Evolutionary conservation across 176 grass and related monocot species (phyloP).

Genomic region (Rhynchospora pubera): DNA sequence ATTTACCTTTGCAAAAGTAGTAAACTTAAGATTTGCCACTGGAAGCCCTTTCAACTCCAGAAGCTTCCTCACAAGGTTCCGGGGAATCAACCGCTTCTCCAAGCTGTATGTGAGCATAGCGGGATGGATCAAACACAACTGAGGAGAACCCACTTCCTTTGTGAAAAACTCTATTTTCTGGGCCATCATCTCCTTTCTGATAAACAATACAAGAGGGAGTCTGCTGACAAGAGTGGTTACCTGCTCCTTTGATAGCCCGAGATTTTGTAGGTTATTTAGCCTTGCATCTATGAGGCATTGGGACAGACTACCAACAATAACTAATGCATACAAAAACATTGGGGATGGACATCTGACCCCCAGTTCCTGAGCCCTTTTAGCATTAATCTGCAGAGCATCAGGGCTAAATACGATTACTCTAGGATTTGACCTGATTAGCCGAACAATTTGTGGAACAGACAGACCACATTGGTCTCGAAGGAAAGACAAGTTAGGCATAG

Average conservation of each 20-base stretch:
- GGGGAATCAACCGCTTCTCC: slow-evolving; percentile 41
- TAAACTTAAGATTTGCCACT: no score
- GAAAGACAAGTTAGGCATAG: slow-evolving; percentile 32
- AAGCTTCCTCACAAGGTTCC: slow-evolving; percentile 25
- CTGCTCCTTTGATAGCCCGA: not conserved
- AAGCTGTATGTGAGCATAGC: slow-evolving; percentile 46
- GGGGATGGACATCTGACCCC: not conserved
- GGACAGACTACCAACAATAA: not conserved
- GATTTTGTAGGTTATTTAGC: not conserved
- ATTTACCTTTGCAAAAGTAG: no score
- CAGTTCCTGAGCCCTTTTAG: not conserved
- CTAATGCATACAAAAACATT: not conserved
- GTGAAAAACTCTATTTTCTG: slow-evolving; percentile 32
- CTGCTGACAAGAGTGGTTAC: not conserved
- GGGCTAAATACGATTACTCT: not conserved
- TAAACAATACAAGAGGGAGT: not conserved
- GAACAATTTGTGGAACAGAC: slow-evolving; percentile 19
- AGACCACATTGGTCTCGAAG: no score
- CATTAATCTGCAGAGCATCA: not conserved
- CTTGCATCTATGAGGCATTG: not conserved
- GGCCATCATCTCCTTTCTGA: slow-evolving; percentile 33
- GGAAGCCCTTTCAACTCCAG: no score
- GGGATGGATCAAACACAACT: slow-evolving; percentile 7
- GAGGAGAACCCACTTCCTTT: slow-evolving; percentile 8
- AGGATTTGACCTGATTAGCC: not conserved